Percentiles rank a stretch among this genome's conserved stretches.
Evolutionary conservation across 2,329 filamentous ascomycete genomes (phyloP).

Genomic region (Fusarium metavorans): DNA sequence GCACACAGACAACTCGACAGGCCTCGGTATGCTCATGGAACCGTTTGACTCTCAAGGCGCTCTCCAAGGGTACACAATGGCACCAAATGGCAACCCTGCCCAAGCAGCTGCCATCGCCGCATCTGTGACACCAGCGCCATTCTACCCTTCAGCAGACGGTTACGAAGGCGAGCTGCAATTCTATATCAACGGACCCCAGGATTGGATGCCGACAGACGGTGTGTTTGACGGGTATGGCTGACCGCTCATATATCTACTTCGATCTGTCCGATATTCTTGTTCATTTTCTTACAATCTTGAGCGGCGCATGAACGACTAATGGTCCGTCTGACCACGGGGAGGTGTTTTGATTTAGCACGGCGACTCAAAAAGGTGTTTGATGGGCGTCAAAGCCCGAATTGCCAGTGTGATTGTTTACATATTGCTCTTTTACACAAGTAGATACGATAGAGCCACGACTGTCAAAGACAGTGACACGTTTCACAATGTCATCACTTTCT

Average conservation of each 20-base stretch:
- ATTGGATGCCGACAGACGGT: slow-evolving; percentile 36
- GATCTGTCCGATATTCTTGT: not conserved
- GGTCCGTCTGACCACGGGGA: not conserved
- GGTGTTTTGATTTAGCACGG: slow-evolving; percentile 1
- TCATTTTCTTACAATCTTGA: not conserved
- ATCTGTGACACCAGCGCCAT: slow-evolving; percentile 5
- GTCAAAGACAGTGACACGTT: not conserved
- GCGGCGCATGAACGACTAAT: slow-evolving; percentile 6
- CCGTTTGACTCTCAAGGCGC: slow-evolving; percentile 49
- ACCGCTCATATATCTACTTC: not conserved
- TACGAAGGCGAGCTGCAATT: slow-evolving; percentile 60
- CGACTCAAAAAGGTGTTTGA: not conserved
- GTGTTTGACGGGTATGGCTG: slow-evolving; percentile 39
- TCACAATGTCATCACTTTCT: slow-evolving; percentile 12
- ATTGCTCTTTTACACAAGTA: not conserved
- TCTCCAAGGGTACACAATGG: slow-evolving; percentile 28
- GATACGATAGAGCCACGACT: slow-evolving; percentile 1
- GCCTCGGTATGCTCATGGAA: slow-evolving; percentile 56
- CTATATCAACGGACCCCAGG: slow-evolving; percentile 54
- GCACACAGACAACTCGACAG: slow-evolving; percentile 8
- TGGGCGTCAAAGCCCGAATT: not conserved
- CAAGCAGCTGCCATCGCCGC: slow-evolving; percentile 15
- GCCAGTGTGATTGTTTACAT: not conserved
- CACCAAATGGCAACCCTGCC: slow-evolving; percentile 17
- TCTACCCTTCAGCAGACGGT: slow-evolving; percentile 55